phyloP scores from a whole-genome alignment of 2,329 filamentous ascomycete genomes.

The Beauveria sp. region DNA sequence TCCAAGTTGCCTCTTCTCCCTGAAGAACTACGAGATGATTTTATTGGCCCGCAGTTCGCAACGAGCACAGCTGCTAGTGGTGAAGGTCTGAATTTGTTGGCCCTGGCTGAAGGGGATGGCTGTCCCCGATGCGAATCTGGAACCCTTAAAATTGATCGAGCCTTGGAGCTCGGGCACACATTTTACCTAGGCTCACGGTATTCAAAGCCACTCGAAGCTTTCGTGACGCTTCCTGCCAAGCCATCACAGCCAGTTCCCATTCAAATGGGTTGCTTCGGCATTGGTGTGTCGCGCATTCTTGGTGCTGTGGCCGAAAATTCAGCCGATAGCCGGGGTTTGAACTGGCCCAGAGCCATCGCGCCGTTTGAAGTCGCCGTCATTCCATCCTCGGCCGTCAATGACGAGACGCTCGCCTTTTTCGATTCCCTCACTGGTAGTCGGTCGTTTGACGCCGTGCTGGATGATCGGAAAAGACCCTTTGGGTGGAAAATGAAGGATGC shows the following conservation, averaged over 20 bases:
- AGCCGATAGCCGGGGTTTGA: slow-evolving; percentile 64
- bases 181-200: slow-evolving; percentile 92
- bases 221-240: slow-evolving; percentile 36
- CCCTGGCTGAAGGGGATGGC: slow-evolving; percentile 56
- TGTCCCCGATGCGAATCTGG: slow-evolving; percentile 66
- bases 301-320: slow-evolving; percentile 75
- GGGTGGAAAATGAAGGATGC: slow-evolving; percentile 88
- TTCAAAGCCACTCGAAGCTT: slow-evolving; percentile 63
- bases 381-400: slow-evolving; percentile 35
- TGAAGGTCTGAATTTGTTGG: slow-evolving; percentile 51
- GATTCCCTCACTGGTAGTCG: slow-evolving; percentile 42
- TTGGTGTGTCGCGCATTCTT: slow-evolving; percentile 86
- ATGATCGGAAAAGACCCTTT: slow-evolving; percentile 62
- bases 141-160: slow-evolving; percentile 56
- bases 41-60: slow-evolving; percentile 1
- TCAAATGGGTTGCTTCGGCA: slow-evolving; percentile 95
- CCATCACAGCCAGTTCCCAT: slow-evolving; percentile 42
- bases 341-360: slow-evolving; percentile 82
- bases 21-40: slow-evolving; percentile 1
- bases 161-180: slow-evolving; percentile 89
- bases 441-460: slow-evolving; percentile 58
- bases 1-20: slow-evolving; percentile 21
- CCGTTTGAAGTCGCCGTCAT: slow-evolving; percentile 74
- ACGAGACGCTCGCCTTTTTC: slow-evolving; percentile 52
- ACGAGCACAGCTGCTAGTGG: slow-evolving; percentile 22